Evolutionary conservation across 345 rosid species (phyloP), one percentile per base, ranked within the genome.

Genomic region (Brassica rapa): DNA sequence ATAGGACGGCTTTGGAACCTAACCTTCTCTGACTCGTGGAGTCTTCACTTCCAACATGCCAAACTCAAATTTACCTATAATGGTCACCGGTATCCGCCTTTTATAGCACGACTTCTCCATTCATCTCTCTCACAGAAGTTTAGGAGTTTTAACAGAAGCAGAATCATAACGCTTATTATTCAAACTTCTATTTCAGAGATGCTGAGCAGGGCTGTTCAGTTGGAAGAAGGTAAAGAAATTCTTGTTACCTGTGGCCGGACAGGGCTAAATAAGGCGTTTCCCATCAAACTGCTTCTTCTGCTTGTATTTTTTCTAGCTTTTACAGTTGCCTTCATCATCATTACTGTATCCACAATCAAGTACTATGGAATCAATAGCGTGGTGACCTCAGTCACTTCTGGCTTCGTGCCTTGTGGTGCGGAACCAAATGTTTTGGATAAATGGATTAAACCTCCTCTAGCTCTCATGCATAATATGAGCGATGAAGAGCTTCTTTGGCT

Each of bases 401-500:
- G 78, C 29, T 86, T 88, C 71, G 85, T 83, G 71, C 83, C 89
- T 0, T 88, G 91, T 81, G 24, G 53, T 19, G 86, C 81, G 10
- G 84, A 83, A 68, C 30, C 75, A 0, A 70, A 69, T 63, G 76
- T 71, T 78, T 73, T 94, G 68, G 87, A 82, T n/a, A 83, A 27
- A 33, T 89, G 90, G 93, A 87, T 85, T 30, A 80, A 80, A 55
- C 90, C 92, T 76, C 90, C 90, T 4, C 8, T 80, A 4, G 83
- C 81, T 82, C 80, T 89, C 67, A 77, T 87, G 68, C 98, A 94
- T 66, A 82, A 78, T 5, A 91, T 94, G 98, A 89, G 64, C n/a
- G 98, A 91, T 68, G 68, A 81, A 7, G 96, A 91, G 80, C 91
- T 94, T 30, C 82, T 91, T 6, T 94, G 98, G 98, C 83, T 90